Percentiles rank a stretch among this genome's conserved stretches.
phyloP scores from a whole-genome alignment of 768 basidiomycete species.

The Cyclocybe cylindracea region DNA sequence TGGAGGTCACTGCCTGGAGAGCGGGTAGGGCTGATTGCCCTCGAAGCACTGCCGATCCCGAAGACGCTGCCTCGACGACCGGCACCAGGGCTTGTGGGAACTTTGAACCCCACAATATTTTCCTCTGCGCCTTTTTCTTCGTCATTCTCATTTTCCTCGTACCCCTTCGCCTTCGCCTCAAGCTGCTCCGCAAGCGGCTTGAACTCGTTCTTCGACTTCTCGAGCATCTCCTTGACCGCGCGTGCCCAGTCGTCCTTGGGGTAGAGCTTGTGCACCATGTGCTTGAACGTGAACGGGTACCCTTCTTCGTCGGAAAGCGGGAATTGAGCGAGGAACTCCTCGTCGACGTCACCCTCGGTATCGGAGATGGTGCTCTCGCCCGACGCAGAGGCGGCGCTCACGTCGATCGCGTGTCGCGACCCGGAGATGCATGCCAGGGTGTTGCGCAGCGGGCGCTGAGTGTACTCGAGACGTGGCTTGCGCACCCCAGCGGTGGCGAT shows the following conservation, averaged over 20 bases:
- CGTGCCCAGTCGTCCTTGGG: slow-evolving; percentile 58
- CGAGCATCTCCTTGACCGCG: slow-evolving; percentile 54
- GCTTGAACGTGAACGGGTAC: slow-evolving; percentile 64
- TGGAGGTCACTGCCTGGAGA: neutral
- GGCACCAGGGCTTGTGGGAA: slow-evolving; percentile 17
- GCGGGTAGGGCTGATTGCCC: neutral
- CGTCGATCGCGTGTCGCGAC: neutral
- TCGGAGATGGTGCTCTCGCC: slow-evolving; percentile 9
- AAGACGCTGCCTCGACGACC: slow-evolving; percentile 15
- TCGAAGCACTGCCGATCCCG: slow-evolving; percentile 8
- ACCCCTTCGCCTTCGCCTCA: slow-evolving; percentile 10
- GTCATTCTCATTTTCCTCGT: slow-evolving; percentile 13
- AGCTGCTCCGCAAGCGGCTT: slow-evolving; percentile 49
- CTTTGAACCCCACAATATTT: slow-evolving; percentile 26
- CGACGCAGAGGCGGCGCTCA: slow-evolving; percentile 1
- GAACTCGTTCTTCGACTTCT: slow-evolving; percentile 55
- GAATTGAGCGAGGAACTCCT: slow-evolving; percentile 37
- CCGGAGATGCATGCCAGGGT: slow-evolving; percentile 21
- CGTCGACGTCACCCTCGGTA: slow-evolving; percentile 21
- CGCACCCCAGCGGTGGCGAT: slow-evolving; percentile 12
- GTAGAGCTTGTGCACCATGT: slow-evolving; percentile 70
- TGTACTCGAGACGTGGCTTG: neutral
- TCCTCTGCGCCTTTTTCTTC: slow-evolving; percentile 6
- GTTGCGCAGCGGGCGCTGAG: slow-evolving; percentile 25
- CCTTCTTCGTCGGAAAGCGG: slow-evolving; percentile 37